Evolutionary conservation across 331 rosid species (phyloP), one percentile per base, ranked within the genome.

Genomic region (Dryas integrifolia): DNA sequence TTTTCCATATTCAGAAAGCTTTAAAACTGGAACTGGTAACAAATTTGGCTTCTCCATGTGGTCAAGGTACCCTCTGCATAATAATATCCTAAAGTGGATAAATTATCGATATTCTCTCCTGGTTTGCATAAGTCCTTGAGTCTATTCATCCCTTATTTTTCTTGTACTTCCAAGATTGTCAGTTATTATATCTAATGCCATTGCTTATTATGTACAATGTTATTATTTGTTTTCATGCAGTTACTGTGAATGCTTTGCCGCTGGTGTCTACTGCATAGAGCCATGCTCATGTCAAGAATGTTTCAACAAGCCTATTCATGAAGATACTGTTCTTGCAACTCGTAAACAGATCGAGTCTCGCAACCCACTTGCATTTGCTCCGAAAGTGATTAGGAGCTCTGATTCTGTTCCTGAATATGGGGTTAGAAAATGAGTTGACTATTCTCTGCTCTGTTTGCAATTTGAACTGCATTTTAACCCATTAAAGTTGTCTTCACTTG

Each of bases 311-410:
- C 91, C 90, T 55, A 86, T 88, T 64, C 88, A 94, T 72, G 92
- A 88, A 74, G 96, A 91, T 39, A 82, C 86, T 8, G 97, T 94
- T 72, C 88, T 84, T 74, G 85, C 89, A 77, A 84, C 96, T 76
- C 98, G 95, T 75, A 84, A 88, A 84, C 97, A 93, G 86, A 93
- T 89, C 3, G 88, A 87, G 73, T 87, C 96, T 80, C 99, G 96
- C 63, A 89, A 95, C 79, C 98, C 98, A 7, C 96, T 87, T 77
- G 99, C 99, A 49, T 95, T 95, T 88, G 92, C 98, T 85, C 96
- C 98, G 5, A 90, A 93, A 90, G 94, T 93, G 80, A 87, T 90
- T 14, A 63, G 94, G 75, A 83, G 67, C 82, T 78, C 91, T 46
- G 94, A 89, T 63, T 67, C 86, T 65, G 78, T 68, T 49, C 79